Conservation (phyloP, 2,329 filamentous ascomycete species). For the Rutstroemia sp. region DNA sequence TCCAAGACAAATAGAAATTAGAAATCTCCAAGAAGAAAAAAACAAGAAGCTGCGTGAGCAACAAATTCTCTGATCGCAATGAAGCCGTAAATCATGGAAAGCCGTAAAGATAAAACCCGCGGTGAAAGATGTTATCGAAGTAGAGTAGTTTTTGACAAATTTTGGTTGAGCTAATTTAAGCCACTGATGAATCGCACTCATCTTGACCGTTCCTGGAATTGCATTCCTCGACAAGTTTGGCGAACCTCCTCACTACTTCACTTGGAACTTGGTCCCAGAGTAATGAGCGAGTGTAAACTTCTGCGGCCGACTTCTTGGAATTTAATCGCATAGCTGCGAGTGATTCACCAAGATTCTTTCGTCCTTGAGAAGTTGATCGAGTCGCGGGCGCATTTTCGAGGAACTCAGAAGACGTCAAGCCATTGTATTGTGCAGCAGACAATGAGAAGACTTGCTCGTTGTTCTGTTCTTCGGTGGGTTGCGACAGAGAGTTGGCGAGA, state of each 20-base stretch:
- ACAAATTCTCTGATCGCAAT: constrained; percentile 34
- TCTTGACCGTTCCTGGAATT: constrained; percentile 35
- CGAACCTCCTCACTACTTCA: constrained; percentile 88
- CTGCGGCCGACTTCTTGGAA: constrained; percentile 67
- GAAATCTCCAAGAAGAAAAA: constrained; percentile 8
- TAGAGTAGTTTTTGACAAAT: constrained; percentile 7
- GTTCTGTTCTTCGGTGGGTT: constrained; percentile 76
- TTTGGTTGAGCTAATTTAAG: neutral
- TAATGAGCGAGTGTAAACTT: constrained; percentile 87
- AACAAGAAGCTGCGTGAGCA: constrained; percentile 39
- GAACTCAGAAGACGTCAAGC: constrained; percentile 70
- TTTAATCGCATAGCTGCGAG: constrained; percentile 69
- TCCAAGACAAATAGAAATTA: constrained; percentile 23
- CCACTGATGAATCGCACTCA: constrained; percentile 16
- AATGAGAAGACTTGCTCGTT: constrained; percentile 84
- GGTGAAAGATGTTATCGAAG: constrained; percentile 6
- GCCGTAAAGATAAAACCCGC: constrained; percentile 12
- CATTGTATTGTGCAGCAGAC: constrained; percentile 81
- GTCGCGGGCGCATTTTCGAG: constrained; percentile 43
- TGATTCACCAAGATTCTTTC: constrained; percentile 72
- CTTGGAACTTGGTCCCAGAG: constrained; percentile 91
- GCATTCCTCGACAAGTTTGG: constrained; percentile 78
- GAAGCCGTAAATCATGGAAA: constrained; percentile 19
- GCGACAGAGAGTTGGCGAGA: constrained; percentile 60
- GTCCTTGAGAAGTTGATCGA: constrained; percentile 52